Base-by-base conservation (phyloP, 139 green algal genomes). In the Chara braunii region DNA sequence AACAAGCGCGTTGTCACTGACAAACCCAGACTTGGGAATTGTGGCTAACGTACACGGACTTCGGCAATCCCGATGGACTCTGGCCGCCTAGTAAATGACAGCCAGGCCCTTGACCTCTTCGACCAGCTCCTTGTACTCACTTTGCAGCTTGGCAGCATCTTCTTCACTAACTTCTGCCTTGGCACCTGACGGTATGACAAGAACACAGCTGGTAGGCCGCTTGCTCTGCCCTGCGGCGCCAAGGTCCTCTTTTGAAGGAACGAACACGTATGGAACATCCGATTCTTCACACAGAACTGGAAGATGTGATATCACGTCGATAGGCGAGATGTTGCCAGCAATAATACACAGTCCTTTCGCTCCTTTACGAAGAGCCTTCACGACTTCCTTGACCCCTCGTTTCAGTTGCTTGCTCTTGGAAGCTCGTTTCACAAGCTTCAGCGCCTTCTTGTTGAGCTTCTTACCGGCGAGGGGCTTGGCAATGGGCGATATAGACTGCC, bases 371-470 rank as follows among this genome's bases (percentile, higher is more conserved):
- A 99, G 65, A 2, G 89, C 85, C 68, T 99, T 99, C 5, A 97
- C 90, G 1, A 99, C 93, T 79, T 99, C 93, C 78, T 98, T 98
- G 0, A 98, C 92, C 1, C 93, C 93, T 36, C 93, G 76, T 56
- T 95, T 92, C 18, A 96, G 85, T 53, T 94, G 84, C 81, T 98
- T 98, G 2, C 80, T 68, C 80, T 96, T 97, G 33, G 91, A 83
- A 2, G 90, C 91, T 78, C 58, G 56, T 34, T 78, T 78, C 22
- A 78, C 65, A 22, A 78, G n/a, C 51, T 79, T 79, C 18, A 78
- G 43, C 2, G 83, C 82, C 73, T 94, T 94, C 64, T 96, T 97
- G 51, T 66, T 80, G 6, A 97, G 81, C 75, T 97, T 96, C 31
- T 94, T 87, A 40, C 94, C 85, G 28, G 89, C 90, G 28, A 97